These are phyloP conservation scores for Choricystis sp. DNA, from an alignment of 139 green algal genomes.

Conservation along the genomic window DNA sequence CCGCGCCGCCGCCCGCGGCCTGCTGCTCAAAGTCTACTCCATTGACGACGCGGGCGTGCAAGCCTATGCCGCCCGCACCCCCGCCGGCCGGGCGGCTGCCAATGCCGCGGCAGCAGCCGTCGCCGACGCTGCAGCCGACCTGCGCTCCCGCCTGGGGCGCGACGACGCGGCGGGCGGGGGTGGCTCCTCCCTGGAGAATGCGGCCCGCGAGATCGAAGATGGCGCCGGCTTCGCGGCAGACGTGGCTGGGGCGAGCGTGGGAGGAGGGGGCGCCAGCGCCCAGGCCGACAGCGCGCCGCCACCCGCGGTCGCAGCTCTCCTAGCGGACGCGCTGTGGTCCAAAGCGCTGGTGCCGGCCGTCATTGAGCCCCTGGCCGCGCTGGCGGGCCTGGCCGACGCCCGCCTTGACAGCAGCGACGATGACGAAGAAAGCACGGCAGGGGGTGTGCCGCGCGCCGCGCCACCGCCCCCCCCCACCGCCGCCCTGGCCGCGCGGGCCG, in stretches of 20 bases:
- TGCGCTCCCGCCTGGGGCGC: not conserved
- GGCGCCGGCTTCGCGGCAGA: not conserved
- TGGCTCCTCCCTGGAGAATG: not conserved
- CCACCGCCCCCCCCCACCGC: no score
- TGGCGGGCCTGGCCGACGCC: not conserved
- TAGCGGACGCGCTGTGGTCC: not conserved
- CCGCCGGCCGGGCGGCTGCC: no score
- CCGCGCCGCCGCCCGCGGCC: no score
- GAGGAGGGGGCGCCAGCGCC: no score
- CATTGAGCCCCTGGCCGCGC: not conserved
- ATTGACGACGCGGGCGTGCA: not conserved
- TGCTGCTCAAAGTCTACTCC: not conserved
- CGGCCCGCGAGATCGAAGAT: not conserved
- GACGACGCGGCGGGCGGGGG: not conserved
- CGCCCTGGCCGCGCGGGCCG: no score
- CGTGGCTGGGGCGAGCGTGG: not conserved
- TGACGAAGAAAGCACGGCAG: not conserved
- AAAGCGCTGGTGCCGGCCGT: not conserved
- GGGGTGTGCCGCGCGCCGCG: not conserved
- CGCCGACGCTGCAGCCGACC: not conserved
- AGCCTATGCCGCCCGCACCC: no score
- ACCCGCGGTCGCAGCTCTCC: not conserved
- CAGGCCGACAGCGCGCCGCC: not conserved
- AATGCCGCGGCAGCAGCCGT: no score
- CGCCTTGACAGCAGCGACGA: no score